Percentiles rank a stretch among this genome's conserved stretches.
Conservation (phyloP, 2,329 filamentous ascomycete genomes). For the Plectosphaerella plurivora region DNA sequence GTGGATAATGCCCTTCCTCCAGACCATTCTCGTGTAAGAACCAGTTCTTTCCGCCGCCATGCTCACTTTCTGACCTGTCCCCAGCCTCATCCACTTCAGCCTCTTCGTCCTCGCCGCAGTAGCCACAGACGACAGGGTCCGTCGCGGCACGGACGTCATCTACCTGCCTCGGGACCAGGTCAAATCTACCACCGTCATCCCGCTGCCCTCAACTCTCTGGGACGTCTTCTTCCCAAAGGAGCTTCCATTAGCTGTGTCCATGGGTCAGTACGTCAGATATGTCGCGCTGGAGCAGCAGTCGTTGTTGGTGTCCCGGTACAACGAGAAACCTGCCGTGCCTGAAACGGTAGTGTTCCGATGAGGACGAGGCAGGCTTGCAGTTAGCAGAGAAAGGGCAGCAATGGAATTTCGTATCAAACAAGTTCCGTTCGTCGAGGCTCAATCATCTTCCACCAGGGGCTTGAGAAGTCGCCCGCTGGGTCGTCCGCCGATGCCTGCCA, state of each 20-base stretch:
- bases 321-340: no score
- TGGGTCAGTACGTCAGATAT: not conserved
- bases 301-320: no score
- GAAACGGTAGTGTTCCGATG: no score
- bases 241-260: not conserved
- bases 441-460: no score
- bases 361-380: no score
- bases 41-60: not conserved
- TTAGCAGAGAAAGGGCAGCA: no score
- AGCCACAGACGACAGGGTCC: slow-evolving; percentile 7
- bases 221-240: not conserved
- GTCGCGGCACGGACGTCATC: slow-evolving; percentile 8
- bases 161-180: slow-evolving; percentile 7
- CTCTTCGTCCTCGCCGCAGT: slow-evolving; percentile 11
- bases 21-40: not conserved
- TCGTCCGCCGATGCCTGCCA: no score
- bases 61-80: not conserved
- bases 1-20: not conserved
- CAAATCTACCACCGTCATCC: not conserved
- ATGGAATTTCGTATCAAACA: no score
- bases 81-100: slow-evolving; percentile 9
- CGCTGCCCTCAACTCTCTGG: not conserved
- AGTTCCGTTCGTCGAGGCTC: no score
- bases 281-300: no score
- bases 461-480: no score